Base-by-base conservation (phyloP, 169 alveolate genomes). In the Cardiosporidium cionae region DNA sequence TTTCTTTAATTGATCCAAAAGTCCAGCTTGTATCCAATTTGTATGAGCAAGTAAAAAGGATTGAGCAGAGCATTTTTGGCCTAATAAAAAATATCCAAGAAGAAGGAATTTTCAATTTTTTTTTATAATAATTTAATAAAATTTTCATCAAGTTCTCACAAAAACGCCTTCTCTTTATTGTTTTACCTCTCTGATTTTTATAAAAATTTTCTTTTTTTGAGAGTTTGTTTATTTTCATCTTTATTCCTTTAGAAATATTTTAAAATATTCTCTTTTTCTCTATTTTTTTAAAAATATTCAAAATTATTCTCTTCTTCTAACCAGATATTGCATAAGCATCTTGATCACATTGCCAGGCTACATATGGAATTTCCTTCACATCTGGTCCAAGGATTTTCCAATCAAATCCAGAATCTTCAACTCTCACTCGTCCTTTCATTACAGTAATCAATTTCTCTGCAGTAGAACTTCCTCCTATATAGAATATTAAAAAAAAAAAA, bases 381-480 rank as follows among this genome's bases (percentile, higher is more conserved):
- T 91, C 96, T 4, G 94, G 94, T 0, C 96, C 94, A 7, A 88
- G 72, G 16, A 91, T 70, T 78, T 91, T 91, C 94, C 94, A 91
- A 78, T 91, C 93, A 78, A 87, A 91, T 6, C 96, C 96, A 5
- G 94, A 90, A 76, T 91, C 96, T 76, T 91, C 96, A 53, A 88
- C 77, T 79, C 81, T 86, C 7, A 91, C 87, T 64, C 88, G 86
- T 27, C 96, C 96, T 5, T 76, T 73, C 16, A 83, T 65, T 7
- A 72, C 66, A 66, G 75, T 72, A 1, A 77, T 35, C 9, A 91
- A 73, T 23, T 78, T 22, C 65, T 86, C 86, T 29, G 93, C 91
- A 33, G 86, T 76, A 33, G 32, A 34, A 4, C 81, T 68, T 27
- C 89, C 78, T 3, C 86, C 84, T 32, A 68, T 34, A 5, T 68